Conservation (phyloP, 371 early-diverging fungal species). For the Chytridiales sp. region DNA sequence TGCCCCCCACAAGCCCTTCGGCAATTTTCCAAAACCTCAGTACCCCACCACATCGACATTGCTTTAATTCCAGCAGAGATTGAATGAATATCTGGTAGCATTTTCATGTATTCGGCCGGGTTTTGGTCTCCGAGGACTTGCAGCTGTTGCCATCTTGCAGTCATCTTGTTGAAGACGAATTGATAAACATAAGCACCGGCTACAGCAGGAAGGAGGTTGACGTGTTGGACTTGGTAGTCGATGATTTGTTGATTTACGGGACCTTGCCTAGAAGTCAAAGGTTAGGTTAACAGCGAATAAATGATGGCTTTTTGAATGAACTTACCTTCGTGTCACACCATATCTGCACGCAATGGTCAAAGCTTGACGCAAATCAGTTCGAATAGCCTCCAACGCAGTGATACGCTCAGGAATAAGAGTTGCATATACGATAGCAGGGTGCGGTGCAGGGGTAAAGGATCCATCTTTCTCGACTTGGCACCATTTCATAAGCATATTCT, state of each 20-base stretch:
- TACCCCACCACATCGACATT: conserved; percentile 66
- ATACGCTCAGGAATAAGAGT: conserved; percentile 67
- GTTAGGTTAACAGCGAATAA: too few relatives aligned
- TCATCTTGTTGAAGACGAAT: conserved; percentile 66
- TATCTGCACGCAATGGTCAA: not conserved
- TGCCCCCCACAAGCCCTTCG: conserved; percentile 77
- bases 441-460: conserved; percentile 64
- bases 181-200: conserved; percentile 72
- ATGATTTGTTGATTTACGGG: conserved; percentile 67
- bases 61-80: conserved; percentile 82
- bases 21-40: conserved; percentile 73
- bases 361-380: conserved; percentile 47
- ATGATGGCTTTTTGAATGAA: too few relatives aligned
- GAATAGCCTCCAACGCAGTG: conserved; percentile 70
- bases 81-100: conserved; percentile 78
- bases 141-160: conserved; percentile 59
- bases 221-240: conserved; percentile 78
- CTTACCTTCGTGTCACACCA: not conserved
- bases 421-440: conserved; percentile 75
- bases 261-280: conserved; percentile 7
- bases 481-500: conserved; percentile 75
- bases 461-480: conserved; percentile 70
- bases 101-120: conserved; percentile 38
- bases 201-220: conserved; percentile 69
- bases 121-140: conserved; percentile 43